A percentile compares a stretch with the other conserved stretches of the same genome.
Evolutionary conservation across 225 moss, liverwort and hornwort genomes (phyloP).

Genomic region (Takakia lepidozioides): DNA sequence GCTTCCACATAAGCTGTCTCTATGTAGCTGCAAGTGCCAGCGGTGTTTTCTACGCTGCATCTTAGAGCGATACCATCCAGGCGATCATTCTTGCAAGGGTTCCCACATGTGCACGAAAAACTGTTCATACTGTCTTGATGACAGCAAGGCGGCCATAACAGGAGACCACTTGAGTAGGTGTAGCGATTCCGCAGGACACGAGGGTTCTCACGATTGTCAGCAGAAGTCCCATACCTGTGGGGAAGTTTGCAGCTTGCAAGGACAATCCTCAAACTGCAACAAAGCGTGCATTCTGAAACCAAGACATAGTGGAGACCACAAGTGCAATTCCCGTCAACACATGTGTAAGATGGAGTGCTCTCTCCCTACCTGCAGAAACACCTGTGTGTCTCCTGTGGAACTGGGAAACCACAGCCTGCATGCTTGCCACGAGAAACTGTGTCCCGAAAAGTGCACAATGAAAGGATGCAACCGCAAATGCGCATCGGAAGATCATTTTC

Average conservation of each 20-base stretch:
- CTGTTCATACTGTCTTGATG: conserved; percentile 37
- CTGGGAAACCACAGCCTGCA: conserved; percentile 15
- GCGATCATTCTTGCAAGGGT: conserved; percentile 29
- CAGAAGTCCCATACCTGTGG: conserved; percentile 30
- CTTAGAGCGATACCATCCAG: conserved; percentile 30
- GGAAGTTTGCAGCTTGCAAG: neutral
- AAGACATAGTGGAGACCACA: conserved; percentile 28
- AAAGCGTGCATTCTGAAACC: conserved; percentile 9
- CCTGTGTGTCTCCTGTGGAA: conserved; percentile 20
- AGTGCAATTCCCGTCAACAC: conserved; percentile 35
- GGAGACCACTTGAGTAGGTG: conserved; percentile 5
- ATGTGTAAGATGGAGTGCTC: conserved; percentile 25
- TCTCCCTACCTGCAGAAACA: conserved; percentile 16
- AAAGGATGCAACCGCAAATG: conserved; percentile 29
- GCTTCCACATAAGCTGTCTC: conserved; percentile 16
- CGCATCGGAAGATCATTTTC: conserved; percentile 29
- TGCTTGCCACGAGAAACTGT: conserved; percentile 40
- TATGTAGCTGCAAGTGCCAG: conserved; percentile 25
- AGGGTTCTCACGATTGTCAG: conserved; percentile 29
- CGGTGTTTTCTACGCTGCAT: conserved; percentile 29
- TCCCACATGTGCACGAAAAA: conserved; percentile 25
- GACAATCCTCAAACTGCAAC: conserved; percentile 31
- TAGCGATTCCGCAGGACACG: conserved; percentile 30
- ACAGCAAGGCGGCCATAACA: neutral
- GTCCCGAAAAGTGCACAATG: conserved; percentile 28